phyloP scores from a whole-genome alignment of 345 rosid species.

The Moricandia moricandioides region DNA sequence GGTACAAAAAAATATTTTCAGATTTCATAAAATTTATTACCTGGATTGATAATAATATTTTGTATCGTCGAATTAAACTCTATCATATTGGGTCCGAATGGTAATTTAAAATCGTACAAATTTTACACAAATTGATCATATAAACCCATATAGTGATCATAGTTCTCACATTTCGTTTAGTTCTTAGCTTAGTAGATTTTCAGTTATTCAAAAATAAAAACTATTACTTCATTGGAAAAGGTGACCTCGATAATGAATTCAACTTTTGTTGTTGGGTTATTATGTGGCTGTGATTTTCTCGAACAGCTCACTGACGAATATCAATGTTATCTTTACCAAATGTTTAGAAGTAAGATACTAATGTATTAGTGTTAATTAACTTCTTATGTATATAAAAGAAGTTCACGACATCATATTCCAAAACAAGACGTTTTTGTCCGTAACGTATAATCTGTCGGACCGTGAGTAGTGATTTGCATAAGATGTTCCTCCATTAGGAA shows the following conservation, averaged over 20 bases:
- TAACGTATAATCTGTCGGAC: background rate
- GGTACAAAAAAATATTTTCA: background rate
- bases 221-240: background rate
- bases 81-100: background rate
- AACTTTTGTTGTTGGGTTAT: background rate
- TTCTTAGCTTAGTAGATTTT: background rate
- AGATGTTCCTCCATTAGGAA: background rate
- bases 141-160: background rate
- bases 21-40: background rate
- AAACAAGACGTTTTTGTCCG: conserved; percentile 9
- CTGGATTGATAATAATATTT: background rate
- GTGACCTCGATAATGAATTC: background rate
- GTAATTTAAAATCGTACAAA: background rate
- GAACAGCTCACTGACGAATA: conserved; percentile 6
- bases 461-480: background rate
- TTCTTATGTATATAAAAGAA: no score
- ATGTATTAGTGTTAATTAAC: background rate
- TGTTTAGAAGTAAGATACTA: background rate
- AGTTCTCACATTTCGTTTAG: background rate
- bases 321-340: background rate
- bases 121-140: background rate
- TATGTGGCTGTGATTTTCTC: conserved; percentile 8
- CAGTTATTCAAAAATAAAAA: background rate
- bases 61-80: background rate
- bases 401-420: conserved; percentile 10